Evolutionary conservation across 495 filamentous ascomycete species (phyloP), one percentile per base, ranked within the genome.

Genomic region (Physcia stellaris): DNA sequence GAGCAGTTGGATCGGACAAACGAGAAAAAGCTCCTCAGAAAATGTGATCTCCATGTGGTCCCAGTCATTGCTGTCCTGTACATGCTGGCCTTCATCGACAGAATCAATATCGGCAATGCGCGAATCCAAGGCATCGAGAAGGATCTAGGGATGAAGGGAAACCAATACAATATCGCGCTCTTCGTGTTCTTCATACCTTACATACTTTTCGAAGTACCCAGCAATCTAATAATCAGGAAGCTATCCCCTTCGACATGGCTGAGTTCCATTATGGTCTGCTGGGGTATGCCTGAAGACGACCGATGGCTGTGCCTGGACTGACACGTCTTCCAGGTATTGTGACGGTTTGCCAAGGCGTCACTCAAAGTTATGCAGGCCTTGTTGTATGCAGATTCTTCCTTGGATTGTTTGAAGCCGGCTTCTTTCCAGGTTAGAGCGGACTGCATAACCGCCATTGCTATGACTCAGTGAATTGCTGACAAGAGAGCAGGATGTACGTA

Each of bases 111-210:
- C 35, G 71, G 73, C 39, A 78, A 80, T 55, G 75, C 75, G 5
- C 55, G 62, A 23, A 67, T 80, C 34, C 66, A 75, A 45, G 75
- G 75, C 6, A 57, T 82, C 19, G 63, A 68, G 12, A 53, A 60
- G 11, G 77, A 80, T 29, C 60, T 80, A n/a, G 43, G 65, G 15
- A 66, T 81, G 53, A 48, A 45, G 9, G 69, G 67, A 7, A 61
- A 68, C 40, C 58, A 70, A 53, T 77, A 66, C 24, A 80, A 79
- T 42, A 59, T 79, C 31, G 73, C 75, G 13, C 61, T 79, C 1
- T 68, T 73, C 35, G 63, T 79, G 11, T 80, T 77, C 56, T 82
- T 80, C 53, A 63, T 76, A 2, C 73, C 71, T 24, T 83, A 82
- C 50, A 70, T 75, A 35, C 52, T 76, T 4, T 68, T 77, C 30